Base-by-base conservation (phyloP, 106 monocot genomes). In the Amphibolis antarctica region DNA sequence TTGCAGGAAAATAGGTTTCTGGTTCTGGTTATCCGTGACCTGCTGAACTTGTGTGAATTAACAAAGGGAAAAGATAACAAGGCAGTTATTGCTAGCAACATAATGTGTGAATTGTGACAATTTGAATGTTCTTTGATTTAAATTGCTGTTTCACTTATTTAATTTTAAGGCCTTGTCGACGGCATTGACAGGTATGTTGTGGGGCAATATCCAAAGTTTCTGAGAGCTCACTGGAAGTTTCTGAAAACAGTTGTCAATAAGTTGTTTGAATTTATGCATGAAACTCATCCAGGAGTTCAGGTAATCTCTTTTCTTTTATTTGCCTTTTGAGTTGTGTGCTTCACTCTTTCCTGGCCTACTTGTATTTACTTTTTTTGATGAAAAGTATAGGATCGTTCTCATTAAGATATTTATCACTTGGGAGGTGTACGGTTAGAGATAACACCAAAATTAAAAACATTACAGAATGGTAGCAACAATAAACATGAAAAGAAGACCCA, bases 171-270 rank as follows among this genome's bases (percentile, higher is more conserved):
- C 31, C 26, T 69, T 66, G 42, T 18, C n/a, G 13, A 60, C 1
- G 9, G n/a, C 53, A 67, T 66, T 75, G 28, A 27, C 64, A 94
- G 94, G 94, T 94, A 99, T 85, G 98, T 99, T 27, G 98, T 99
- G 31, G 98, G 98, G 9, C 98, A 99, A 73, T 99, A 99, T 65
- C 98, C 98, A 65, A 80, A 80, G 53, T 99, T 99, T 81, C 71
- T 99, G n/a, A 82, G 98, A 53, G 98, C 98, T 71, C 98, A 99
- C 62, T 99, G 98, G 98, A 99, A 91, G 69, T 99, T 99, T 71
- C 66, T 99, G 53, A 99, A 99, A 74, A 99, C 98, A n/a, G 98
- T 99, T 22, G 98, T 99, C 10, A 99, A 99, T 67, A 99, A 99
- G 59, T 79, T 99, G 55, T 99, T 99, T 75, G 98, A 99, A 70